Evolutionary conservation across 2,329 filamentous ascomycete species (phyloP).

Genomic region (Venturia pyrina): DNA sequence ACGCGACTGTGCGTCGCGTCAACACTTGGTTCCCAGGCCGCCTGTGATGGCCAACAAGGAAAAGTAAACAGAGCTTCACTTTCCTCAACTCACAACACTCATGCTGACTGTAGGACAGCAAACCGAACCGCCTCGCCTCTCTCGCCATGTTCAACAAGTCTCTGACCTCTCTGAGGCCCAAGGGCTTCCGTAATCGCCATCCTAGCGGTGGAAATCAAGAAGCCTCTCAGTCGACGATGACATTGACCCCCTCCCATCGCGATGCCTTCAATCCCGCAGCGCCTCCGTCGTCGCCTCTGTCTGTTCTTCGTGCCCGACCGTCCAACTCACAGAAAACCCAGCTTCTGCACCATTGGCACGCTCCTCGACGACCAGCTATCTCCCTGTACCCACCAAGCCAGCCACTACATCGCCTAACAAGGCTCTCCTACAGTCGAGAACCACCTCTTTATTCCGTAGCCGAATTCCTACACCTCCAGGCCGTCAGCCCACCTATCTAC

Average conservation of each 20-base stretch:
- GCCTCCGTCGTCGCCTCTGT: not conserved
- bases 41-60: not conserved
- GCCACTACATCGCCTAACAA: not conserved
- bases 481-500: not conserved
- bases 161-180: not conserved
- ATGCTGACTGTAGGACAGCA: not conserved
- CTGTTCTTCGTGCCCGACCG: not conserved
- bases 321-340: not conserved
- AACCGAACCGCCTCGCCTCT: not conserved
- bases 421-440: not conserved
- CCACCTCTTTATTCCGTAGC: not conserved
- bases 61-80: not conserved
- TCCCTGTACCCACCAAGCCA: slow-evolving; percentile 4
- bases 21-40: not conserved
- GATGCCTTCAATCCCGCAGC: not conserved
- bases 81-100: not conserved
- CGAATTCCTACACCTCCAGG: slow-evolving; percentile 2
- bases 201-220: not conserved
- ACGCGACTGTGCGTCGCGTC: slow-evolving; percentile 1
- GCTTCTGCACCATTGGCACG: not conserved
- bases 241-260: not conserved
- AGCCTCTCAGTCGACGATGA: not conserved
- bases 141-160: slow-evolving; percentile 8
- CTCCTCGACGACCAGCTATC: not conserved
- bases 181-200: slow-evolving; percentile 5